Evolutionary conservation across 139 green algal species (phyloP).

Genomic region (Medakamo hakoo): DNA sequence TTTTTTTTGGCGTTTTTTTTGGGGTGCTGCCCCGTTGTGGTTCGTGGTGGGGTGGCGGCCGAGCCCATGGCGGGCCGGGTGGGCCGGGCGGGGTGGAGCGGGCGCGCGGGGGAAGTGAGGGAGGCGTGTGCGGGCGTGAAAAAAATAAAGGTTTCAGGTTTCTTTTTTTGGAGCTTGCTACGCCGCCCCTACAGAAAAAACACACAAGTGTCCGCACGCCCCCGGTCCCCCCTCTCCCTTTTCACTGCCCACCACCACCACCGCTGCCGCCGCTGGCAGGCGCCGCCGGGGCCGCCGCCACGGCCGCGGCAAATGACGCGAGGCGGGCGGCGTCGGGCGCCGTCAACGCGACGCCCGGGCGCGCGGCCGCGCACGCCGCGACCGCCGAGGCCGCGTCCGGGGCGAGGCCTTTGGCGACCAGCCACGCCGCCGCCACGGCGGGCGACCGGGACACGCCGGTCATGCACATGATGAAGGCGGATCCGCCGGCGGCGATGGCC

Average conservation of each 20-base stretch:
- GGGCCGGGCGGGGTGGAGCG: too few species aligned
- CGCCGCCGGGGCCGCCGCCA: neutral
- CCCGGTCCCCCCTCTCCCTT: too few species aligned
- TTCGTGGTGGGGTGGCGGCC: too few species aligned
- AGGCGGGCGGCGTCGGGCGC: slow-evolving; percentile 14
- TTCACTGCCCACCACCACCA: too few species aligned
- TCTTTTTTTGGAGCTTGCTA: neutral
- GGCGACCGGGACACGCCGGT: slow-evolving; percentile 39
- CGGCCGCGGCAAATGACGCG: slow-evolving; percentile 11
- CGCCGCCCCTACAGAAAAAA: neutral
- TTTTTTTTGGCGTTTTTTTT: too few species aligned
- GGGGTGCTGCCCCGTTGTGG: too few species aligned
- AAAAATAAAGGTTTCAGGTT: too few species aligned
- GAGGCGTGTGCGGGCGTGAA: too few species aligned
- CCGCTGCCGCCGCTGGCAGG: too few species aligned
- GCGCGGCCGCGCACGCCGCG: neutral
- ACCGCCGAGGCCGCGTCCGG: neutral
- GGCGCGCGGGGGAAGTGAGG: too few species aligned
- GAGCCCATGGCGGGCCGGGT: too few species aligned
- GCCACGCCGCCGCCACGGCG: slow-evolving; percentile 20
- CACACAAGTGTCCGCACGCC: too few species aligned
- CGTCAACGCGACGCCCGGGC: neutral
- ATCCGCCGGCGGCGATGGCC: slow-evolving; percentile 5
- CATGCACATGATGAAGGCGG: slow-evolving; percentile 65
- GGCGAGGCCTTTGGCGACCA: neutral